Base-by-base conservation (phyloP, 805 yeast species). In the Nakazawaea ishiwadae region DNA sequence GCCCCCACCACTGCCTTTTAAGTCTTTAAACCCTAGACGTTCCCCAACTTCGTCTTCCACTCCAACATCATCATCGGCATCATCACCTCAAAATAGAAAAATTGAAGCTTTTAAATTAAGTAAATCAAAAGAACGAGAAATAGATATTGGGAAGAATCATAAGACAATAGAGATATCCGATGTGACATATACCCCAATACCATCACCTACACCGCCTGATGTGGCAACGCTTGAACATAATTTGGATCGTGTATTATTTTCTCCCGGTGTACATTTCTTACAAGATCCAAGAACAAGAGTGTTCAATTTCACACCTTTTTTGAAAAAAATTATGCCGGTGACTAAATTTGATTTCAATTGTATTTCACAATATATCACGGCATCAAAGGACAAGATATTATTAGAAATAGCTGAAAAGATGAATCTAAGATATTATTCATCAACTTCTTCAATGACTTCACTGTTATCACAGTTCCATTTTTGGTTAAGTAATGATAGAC, bases 361-460 rank as follows among this genome's bases (percentile, higher is more conserved):
- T 29, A 60, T 84, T 20, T 61, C 77, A 1, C 60, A 65, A 4
- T 90, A 81, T 51, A 71, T 79, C 7, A 72, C 87, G 0, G 80
- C 95, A 0, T 75, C 85, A 3, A 75, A 75, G 51, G 96, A 91
- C 62, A 46, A 54, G 10, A 53, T 53, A 0, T 65, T 91, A 35
- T 51, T 73, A 1, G 40, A 65, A 4, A 57, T 83, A 8, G 80
- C 91, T 0, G 48, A 51, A 6, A 47, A 58, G 12, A 21, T 54
- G 6, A 50, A 53, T 14, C 31, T 66, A 51, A 55, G 59, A 42
- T 91, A 70, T 55, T 76, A 74, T 44, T 84, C 95, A 2, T 88
- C 96, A 1, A 89, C 98, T 0, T 84, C 95, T 15, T 84, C 96
- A 1, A 74, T 91, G 85, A 90, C 98, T 0, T 70, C 81, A 1